phyloP scores from a whole-genome alignment of 2,329 filamentous ascomycete genomes.

The Botrytis squamosa region DNA sequence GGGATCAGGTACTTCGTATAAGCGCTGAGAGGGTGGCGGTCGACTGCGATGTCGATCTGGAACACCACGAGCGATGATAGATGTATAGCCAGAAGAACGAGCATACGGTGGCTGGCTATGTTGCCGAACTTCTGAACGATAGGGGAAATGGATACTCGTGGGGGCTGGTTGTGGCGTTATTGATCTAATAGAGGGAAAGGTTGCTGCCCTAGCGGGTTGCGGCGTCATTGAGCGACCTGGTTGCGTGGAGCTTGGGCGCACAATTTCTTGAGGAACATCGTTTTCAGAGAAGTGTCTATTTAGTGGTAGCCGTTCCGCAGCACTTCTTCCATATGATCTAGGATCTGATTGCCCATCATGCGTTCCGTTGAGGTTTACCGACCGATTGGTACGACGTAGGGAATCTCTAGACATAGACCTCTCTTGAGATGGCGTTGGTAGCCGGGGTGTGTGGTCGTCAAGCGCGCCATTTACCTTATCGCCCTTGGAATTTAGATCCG shows the following conservation, averaged over 20 bases:
- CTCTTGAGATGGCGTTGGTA: background rate
- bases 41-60: background rate
- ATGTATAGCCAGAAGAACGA: background rate
- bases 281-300: background rate
- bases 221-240: slow-evolving; percentile 1
- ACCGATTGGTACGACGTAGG: background rate
- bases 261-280: background rate
- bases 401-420: slow-evolving; percentile 3
- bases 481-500: background rate
- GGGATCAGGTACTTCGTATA: slow-evolving; percentile 12
- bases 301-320: background rate
- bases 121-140: slow-evolving; percentile 1
- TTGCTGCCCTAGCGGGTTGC: background rate
- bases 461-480: background rate
- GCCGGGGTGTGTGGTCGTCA: background rate
- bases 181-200: background rate
- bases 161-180: slow-evolving; percentile 5
- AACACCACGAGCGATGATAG: background rate
- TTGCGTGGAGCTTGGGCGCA: background rate
- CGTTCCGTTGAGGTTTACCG: background rate
- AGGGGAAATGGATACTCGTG: background rate
- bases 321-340: slow-evolving; percentile 6
- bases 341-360: slow-evolving; percentile 12
- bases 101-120: slow-evolving; percentile 10
- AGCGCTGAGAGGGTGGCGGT: background rate